Evolutionary conservation across 345 rosid genomes (phyloP).

Genomic region (Linum tenue): DNA sequence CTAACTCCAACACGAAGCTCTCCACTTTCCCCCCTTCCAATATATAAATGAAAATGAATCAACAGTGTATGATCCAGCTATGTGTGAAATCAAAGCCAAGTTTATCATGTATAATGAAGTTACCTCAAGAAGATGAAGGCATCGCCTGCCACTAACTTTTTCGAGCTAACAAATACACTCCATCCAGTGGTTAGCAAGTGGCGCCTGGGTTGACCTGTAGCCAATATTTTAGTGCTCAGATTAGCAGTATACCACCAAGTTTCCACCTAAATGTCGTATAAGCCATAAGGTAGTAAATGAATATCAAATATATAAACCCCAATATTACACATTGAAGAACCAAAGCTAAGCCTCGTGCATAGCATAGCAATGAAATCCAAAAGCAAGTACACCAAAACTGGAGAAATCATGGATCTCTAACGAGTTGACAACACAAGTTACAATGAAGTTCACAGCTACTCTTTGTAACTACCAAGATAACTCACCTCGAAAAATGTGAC

Average conservation of each 20-base stretch:
- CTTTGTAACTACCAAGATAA: not conserved
- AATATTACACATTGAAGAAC: not conserved
- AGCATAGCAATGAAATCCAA: not conserved
- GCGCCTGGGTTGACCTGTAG: slow-evolving; percentile 96
- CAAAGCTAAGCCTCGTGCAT: not conserved
- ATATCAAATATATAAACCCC: no score
- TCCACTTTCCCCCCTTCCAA: slow-evolving; percentile 75
- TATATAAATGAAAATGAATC: slow-evolving; percentile 6
- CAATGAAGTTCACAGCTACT: slow-evolving; percentile 1
- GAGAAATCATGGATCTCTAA: not conserved
- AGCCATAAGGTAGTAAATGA: no score
- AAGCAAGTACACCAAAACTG: not conserved
- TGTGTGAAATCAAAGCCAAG: not conserved
- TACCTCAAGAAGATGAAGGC: slow-evolving; percentile 98
- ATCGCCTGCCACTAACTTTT: slow-evolving; percentile 95
- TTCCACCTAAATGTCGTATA: not conserved
- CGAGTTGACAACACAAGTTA: not conserved
- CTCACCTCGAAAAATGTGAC: slow-evolving; percentile 95
- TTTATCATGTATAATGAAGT: slow-evolving; percentile 10
- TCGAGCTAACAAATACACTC: slow-evolving; percentile 99
- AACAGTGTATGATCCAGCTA: not conserved
- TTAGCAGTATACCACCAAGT: not conserved
- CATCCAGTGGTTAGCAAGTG: slow-evolving; percentile 98
- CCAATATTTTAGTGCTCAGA: slow-evolving; percentile 7
- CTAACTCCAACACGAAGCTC: slow-evolving; percentile 96